These are phyloP conservation scores for Auriscalpium orientale DNA, from an alignment of 768 basidiomycete genomes.

Conservation along the genomic window DNA sequence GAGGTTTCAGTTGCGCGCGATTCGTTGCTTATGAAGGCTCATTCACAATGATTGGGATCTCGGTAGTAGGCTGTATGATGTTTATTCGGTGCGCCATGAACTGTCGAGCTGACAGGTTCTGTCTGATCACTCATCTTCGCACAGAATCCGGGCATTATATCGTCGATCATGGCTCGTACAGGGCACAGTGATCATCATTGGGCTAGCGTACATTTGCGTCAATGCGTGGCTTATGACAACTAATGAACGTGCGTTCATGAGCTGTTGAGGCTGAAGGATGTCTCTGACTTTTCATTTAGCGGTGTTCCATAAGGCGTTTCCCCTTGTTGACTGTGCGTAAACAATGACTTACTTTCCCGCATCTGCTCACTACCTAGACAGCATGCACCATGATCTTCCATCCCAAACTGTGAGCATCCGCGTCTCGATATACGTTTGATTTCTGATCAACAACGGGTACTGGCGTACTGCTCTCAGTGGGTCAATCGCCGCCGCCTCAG, in stretches of 20 bases:
- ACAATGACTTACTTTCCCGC: not conserved
- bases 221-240: constrained; percentile 49
- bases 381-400: constrained; percentile 36
- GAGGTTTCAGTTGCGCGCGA: constrained; percentile 12
- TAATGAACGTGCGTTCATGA: constrained; percentile 36
- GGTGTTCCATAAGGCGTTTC: not conserved
- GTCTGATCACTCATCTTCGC: too few species aligned
- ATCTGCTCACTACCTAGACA: constrained; percentile 10
- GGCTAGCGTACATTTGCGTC: constrained; percentile 36
- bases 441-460: not conserved
- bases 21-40: constrained; percentile 28
- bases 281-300: not conserved
- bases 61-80: constrained; percentile 52
- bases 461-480: constrained; percentile 9
- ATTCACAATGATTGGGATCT: constrained; percentile 46
- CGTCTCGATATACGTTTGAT: too few species aligned
- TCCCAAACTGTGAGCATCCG: constrained; percentile 17
- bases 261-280: not conserved
- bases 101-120: too few species aligned
- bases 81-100: constrained; percentile 34
- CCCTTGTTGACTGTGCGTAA: constrained; percentile 3
- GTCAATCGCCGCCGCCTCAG: constrained; percentile 26
- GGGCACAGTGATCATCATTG: constrained; percentile 25
- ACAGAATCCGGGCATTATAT: constrained; percentile 27
- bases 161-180: constrained; percentile 16